Percentiles rank a stretch among this genome's conserved stretches.
Conservation (phyloP, 129 eudicot genomes). For the Rutidosis leptorrhynchoides region DNA sequence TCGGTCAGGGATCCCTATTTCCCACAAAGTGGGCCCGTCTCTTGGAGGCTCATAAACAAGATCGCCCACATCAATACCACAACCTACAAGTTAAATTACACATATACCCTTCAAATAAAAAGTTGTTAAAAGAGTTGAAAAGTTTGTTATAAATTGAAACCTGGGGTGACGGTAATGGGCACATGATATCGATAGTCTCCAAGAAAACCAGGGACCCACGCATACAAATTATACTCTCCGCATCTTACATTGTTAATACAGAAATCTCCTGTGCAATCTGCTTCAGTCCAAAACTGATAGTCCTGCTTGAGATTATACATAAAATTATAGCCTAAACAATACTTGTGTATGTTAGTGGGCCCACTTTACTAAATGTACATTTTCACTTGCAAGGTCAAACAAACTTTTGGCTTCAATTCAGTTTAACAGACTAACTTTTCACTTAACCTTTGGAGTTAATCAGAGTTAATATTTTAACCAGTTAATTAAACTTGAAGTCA, state of each 20-base stretch:
- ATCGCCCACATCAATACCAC: conserved; percentile 34
- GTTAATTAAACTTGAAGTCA: no score
- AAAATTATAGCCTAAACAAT: background rate
- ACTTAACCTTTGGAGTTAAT: background rate
- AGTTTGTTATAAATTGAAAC: conserved; percentile 24
- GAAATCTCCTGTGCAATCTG: conserved; percentile 41
- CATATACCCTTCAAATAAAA: background rate
- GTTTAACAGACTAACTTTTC: background rate
- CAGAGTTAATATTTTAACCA: background rate
- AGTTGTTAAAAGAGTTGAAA: background rate
- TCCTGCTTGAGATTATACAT: conserved; percentile 35
- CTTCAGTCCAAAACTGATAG: conserved; percentile 61
- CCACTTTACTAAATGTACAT: background rate
- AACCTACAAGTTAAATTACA: conserved; percentile 18
- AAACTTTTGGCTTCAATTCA: background rate
- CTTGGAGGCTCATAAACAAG: conserved; percentile 57
- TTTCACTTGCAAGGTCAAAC: no score
- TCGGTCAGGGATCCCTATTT: conserved; percentile 68
- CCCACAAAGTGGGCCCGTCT: conserved; percentile 74
- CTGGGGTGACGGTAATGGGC: conserved; percentile 43
- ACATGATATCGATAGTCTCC: conserved; percentile 48
- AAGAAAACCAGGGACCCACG: conserved; percentile 57
- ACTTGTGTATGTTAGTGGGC: background rate
- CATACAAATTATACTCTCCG: conserved; percentile 57
- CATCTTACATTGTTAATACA: conserved; percentile 32